Base-by-base conservation (phyloP, 345 rosid species). In the Lumnitzera littorea region DNA sequence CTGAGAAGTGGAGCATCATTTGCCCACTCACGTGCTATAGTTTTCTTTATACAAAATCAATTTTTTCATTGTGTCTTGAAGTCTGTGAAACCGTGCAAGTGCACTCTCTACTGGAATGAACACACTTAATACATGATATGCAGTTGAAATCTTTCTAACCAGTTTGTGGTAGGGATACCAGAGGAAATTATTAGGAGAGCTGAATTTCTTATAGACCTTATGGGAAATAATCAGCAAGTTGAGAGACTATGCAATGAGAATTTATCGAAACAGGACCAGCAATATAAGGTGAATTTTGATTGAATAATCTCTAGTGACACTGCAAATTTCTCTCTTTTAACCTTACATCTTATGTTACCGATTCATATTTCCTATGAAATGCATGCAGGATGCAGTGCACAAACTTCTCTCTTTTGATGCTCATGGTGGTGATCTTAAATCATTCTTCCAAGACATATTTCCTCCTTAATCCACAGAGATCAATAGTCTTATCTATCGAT, bases 151-250 rank as follows among this genome's bases (percentile, higher is more conserved):
- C 57, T 52, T 4, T 23, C 52, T 13, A 9, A 50, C 16, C 36
- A 46, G 60, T 25, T 53, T 27, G 52, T 52, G 64, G 43, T 59
- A 92, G 97, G 99, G 59, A 78, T 92, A 15, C 96, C 95, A 2
- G 86, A 76, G 71, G 91, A 89, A 72, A 83, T 89, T 23, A 82
- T 89, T 64, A 78, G 76, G 70, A 85, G 98, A 78, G 96, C 96
- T 65, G 84, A 88, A 25, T 50, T 36, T 29, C 64, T 92, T 64
- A 62, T 89, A 72, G 88, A 84, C 48, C 68, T 78, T 53, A 60
- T 68, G 52, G 87, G 78, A 69, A 80, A 74, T 55, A 75, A 75
- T 74, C 72, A 64, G 57, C 69, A 56, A 23, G 64, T 88, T 1
- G 81, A 76, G 60, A 84, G 85, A 25, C 73, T 79, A 60, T 71